Evolutionary conservation across 2,329 filamentous ascomycete species (phyloP).

Genomic region (Pyrenochaeta sp.): DNA sequence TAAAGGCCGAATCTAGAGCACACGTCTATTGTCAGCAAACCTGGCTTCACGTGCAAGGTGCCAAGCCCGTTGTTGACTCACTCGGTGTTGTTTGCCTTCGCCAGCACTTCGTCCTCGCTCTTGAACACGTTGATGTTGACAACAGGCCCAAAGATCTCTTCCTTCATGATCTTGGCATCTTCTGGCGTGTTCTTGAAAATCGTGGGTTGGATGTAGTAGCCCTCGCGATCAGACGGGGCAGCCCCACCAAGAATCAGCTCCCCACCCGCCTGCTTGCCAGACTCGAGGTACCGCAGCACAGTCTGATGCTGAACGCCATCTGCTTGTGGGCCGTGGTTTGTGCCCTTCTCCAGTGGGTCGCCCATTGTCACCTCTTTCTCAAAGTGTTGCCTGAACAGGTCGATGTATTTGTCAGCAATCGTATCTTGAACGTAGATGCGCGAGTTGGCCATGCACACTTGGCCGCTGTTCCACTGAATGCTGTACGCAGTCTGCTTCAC

Average conservation of each 20-base stretch:
- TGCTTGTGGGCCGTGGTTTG: constrained; percentile 66
- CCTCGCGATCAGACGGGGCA: constrained; percentile 39
- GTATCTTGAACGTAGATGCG: constrained; percentile 65
- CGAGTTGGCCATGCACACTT: constrained; percentile 68
- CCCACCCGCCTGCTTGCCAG: constrained; percentile 72
- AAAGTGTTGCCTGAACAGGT: constrained; percentile 50
- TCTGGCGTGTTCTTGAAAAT: constrained; percentile 81
- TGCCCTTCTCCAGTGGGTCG: constrained; percentile 75
- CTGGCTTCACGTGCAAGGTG: constrained; percentile 1
- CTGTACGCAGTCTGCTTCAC: constrained; percentile 62
- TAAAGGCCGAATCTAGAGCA: constrained; percentile 76
- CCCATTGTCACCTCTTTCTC: constrained; percentile 47
- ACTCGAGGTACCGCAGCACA: constrained; percentile 57
- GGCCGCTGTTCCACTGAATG: constrained; percentile 64
- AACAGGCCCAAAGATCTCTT: constrained; percentile 87
- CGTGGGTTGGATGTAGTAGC: constrained; percentile 71
- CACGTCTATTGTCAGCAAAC: constrained; percentile 3
- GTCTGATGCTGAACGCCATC: constrained; percentile 61
- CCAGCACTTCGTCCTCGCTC: constrained; percentile 79
- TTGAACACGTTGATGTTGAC: constrained; percentile 80
- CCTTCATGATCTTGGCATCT: constrained; percentile 80
- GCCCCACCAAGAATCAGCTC: constrained; percentile 41
- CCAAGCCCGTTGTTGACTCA: constrained; percentile 8
- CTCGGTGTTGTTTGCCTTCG: constrained; percentile 82
- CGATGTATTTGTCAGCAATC: constrained; percentile 58